phyloP scores from a whole-genome alignment of 805 yeast genomes.

The Isabelozyma heimii region DNA sequence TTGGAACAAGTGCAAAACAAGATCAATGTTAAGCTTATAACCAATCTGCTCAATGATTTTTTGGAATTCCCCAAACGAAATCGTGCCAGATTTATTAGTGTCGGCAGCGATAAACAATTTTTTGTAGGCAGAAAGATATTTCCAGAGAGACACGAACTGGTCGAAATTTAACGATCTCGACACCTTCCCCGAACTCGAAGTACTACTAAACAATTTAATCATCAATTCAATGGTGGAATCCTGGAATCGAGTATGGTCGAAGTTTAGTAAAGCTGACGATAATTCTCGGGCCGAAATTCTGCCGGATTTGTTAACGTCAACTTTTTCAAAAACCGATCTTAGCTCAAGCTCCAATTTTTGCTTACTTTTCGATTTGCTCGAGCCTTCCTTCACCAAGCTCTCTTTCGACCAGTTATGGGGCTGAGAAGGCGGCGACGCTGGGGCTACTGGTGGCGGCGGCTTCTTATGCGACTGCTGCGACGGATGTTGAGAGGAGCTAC shows the following conservation, averaged over 20 bases:
- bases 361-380: slow-evolving; percentile 24
- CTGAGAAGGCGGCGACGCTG: slow-evolving; percentile 2
- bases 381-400: slow-evolving; percentile 14
- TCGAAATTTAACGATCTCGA: slow-evolving; percentile 40
- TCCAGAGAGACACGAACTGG: slow-evolving; percentile 69
- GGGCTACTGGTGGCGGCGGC: slow-evolving; percentile 12
- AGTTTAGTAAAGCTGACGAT: slow-evolving; percentile 56
- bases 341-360: slow-evolving; percentile 47
- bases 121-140: slow-evolving; percentile 64
- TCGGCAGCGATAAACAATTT: slow-evolving; percentile 63
- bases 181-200: slow-evolving; percentile 16
- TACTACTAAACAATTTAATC: slow-evolving; percentile 57
- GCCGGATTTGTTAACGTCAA: slow-evolving; percentile 55
- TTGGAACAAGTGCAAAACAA: slow-evolving; percentile 57
- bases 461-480: slow-evolving; percentile 11
- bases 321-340: slow-evolving; percentile 50
- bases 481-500: background rate
- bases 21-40: slow-evolving; percentile 54
- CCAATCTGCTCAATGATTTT: slow-evolving; percentile 64
- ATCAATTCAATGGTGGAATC: slow-evolving; percentile 58
- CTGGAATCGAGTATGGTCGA: slow-evolving; percentile 62
- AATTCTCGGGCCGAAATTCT: slow-evolving; percentile 56
- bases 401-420: slow-evolving; percentile 13
- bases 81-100: slow-evolving; percentile 53
- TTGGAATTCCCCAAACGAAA: slow-evolving; percentile 65